These are phyloP conservation scores for Microsporum audouinii DNA, from an alignment of 2,329 filamentous ascomycete genomes.

Conservation along the genomic window DNA sequence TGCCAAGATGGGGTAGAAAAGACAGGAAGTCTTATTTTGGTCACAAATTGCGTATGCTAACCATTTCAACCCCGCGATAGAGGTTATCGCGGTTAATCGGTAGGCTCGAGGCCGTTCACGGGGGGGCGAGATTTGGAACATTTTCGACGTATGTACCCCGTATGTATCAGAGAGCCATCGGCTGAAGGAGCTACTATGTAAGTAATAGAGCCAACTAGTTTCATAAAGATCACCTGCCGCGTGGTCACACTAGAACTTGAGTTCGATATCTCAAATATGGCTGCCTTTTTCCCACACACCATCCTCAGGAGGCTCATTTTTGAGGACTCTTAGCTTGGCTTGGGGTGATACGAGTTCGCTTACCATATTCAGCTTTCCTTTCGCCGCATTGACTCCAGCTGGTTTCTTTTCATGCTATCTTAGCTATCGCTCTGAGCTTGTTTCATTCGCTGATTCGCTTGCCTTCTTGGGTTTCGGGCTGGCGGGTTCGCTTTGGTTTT, in stretches of 20 bases:
- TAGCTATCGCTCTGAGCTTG: neutral
- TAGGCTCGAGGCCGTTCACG: neutral
- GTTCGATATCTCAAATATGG: neutral
- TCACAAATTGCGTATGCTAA: neutral
- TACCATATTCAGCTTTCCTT: neutral
- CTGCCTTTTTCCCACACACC: neutral
- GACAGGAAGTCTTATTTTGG: neutral
- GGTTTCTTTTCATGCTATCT: neutral
- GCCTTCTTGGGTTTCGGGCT: neutral
- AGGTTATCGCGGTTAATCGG: neutral
- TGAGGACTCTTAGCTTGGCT: neutral
- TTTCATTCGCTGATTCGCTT: neutral
- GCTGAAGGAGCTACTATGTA: neutral
- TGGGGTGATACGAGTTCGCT: conserved; percentile 1
- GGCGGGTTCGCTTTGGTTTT: neutral
- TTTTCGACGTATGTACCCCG: neutral
- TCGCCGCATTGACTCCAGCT: neutral
- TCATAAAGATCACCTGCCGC: neutral
- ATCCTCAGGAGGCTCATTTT: neutral
- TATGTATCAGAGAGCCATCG: neutral
- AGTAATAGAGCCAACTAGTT: neutral
- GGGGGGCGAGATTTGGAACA: neutral
- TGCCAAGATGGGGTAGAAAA: neutral
- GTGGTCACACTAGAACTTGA: neutral
- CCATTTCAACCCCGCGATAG: neutral